Percentiles rank a stretch among this genome's conserved stretches.
These are phyloP conservation scores for Aspergillus homomorphus DNA, from an alignment of 495 filamentous ascomycete species.

Conservation along the genomic window DNA sequence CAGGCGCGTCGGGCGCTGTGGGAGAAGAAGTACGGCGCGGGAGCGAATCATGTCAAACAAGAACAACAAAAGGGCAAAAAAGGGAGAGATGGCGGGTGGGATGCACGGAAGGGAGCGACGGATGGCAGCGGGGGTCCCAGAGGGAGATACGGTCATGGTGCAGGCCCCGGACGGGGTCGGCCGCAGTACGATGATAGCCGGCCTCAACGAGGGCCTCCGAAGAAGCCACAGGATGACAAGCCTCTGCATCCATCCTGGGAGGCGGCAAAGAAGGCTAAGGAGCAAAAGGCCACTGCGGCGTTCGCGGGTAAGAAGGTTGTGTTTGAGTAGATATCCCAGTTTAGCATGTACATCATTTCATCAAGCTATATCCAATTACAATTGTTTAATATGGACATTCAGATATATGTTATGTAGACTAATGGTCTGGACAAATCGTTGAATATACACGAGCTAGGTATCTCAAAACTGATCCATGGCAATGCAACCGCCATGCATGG, in stretches of 20 bases:
- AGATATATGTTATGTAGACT: not conserved
- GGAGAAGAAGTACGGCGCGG: slow-evolving; percentile 85
- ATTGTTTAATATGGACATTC: not conserved
- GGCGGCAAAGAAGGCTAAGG: slow-evolving; percentile 82
- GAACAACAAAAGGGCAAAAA: slow-evolving; percentile 27
- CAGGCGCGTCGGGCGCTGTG: slow-evolving; percentile 77
- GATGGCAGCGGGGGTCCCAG: slow-evolving; percentile 21
- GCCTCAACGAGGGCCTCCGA: slow-evolving; percentile 8
- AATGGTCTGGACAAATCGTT: not conserved
- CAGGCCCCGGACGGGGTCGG: slow-evolving; percentile 13
- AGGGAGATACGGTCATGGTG: slow-evolving; percentile 23
- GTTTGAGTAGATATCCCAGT: slow-evolving; percentile 63
- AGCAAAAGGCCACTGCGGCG: slow-evolving; percentile 52
- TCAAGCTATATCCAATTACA: not conserved
- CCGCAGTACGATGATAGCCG: slow-evolving; percentile 7
- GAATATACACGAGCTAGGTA: slow-evolving; percentile 15
- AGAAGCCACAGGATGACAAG: slow-evolving; percentile 53
- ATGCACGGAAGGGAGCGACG: slow-evolving; percentile 43
- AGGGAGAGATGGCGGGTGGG: slow-evolving; percentile 48
- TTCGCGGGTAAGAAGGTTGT: slow-evolving; percentile 88
- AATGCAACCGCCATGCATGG: not conserved
- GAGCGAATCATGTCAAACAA: slow-evolving; percentile 68
- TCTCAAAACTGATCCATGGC: slow-evolving; percentile 9
- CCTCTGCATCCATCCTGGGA: slow-evolving; percentile 92
- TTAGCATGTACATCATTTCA: slow-evolving; percentile 1